Base-by-base conservation (phyloP, 1,284 basidiomycete genomes). In the Coniferiporia sulphurascens region DNA sequence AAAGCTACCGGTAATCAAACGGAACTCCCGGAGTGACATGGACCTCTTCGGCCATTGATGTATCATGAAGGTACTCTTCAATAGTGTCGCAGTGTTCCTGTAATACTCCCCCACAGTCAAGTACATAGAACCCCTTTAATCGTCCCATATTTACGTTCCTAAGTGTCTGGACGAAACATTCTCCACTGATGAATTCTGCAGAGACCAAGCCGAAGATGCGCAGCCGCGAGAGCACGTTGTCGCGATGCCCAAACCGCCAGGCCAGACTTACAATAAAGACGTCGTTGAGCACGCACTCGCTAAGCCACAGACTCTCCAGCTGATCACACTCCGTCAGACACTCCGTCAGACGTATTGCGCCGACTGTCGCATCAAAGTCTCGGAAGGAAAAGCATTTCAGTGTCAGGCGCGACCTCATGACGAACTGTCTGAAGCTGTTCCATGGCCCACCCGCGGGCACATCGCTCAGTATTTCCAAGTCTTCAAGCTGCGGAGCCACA, bases 101-200 rank as follows among this genome's bases (percentile, higher is more conserved):
- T 9, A 53, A 43, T 2, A 61, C 49, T 19, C 48, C 49, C 4
- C 46, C 22, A 45, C 59, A 61, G 35, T 61, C 59, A 35, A 61
- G 57, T 15, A 61, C 49, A 49, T 46, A 61, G 8, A 61, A n/a
- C 32, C 57, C 59, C 50, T 53, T 56, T 35, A 61, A 48, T 3
- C 22, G n/a, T 13, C 38, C 43, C 2, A 17, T 52, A 12, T 56
- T 44, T 4, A 43, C 35, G 43, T 52, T 52, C 34, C 46, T 48
- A 17, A 61, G 53, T 9, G 45, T n/a, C 19, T 53, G 59, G n/a
- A 56, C 43, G 9, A 61, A 43, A n/a, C 51, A 52, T n/a, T 57
- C 43, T 2, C 59, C 59, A 2, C 43, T 38, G 19, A 61, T 50
- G 13, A 57, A 50, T 7, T 61, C 50, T 10, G 50, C 44, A 22